Evolutionary conservation across 768 basidiomycete genomes (phyloP).

Genomic region (Naganishia friedmannii): DNA sequence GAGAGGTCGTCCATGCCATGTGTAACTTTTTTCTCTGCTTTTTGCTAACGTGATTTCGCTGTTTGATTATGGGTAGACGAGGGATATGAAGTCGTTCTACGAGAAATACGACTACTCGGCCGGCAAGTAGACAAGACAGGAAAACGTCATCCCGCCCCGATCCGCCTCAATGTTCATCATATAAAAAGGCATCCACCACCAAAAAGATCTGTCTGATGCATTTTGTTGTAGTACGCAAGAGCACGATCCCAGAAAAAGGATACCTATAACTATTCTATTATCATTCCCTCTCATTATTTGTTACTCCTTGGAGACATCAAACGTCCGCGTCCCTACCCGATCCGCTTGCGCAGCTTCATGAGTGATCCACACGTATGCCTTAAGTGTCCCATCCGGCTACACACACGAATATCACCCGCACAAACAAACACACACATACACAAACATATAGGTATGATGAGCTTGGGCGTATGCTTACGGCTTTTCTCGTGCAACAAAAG

Average conservation of each 20-base stretch:
- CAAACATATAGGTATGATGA: no score
- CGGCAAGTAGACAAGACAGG: slow-evolving; percentile 9
- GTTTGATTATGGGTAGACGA: slow-evolving; percentile 36
- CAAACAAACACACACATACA: no score
- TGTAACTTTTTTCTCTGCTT: neutral
- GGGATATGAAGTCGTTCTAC: slow-evolving; percentile 51
- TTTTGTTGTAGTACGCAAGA: neutral
- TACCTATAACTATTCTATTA: no score
- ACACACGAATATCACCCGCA: neutral
- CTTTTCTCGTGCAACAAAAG: no score
- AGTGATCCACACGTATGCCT: slow-evolving; percentile 82
- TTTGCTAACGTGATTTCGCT: neutral
- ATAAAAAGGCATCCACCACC: neutral
- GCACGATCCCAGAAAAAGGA: no score
- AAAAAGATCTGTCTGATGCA: neutral
- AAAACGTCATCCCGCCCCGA: no score
- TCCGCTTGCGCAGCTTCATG: slow-evolving; percentile 77
- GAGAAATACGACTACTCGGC: slow-evolving; percentile 51
- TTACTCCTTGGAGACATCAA: slow-evolving; percentile 33
- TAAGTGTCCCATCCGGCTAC: slow-evolving; percentile 53
- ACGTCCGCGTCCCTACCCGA: slow-evolving; percentile 65
- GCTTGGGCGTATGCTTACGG: no score
- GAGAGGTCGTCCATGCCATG: no score
- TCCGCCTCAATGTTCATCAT: neutral
- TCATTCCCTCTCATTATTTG: no score